Evolutionary conservation across 208 protist genomes (phyloP).

Genomic region (Phytomonas sp.): DNA sequence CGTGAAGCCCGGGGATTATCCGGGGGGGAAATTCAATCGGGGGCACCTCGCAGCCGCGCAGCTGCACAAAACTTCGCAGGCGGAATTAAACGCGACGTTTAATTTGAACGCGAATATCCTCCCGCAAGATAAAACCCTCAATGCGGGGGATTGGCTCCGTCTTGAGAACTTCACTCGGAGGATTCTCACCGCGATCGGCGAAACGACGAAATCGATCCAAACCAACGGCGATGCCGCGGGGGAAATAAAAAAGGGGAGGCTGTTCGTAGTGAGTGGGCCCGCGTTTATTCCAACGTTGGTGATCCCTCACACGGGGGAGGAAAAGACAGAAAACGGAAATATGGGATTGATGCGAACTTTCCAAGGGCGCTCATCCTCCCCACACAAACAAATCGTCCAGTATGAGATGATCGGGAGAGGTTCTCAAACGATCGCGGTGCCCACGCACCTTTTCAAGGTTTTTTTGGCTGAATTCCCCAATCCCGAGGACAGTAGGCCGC

Average conservation of each 20-base stretch:
- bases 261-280: conserved; percentile 48
- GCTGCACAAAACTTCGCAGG: conserved; percentile 55
- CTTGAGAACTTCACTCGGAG: conserved; percentile 59
- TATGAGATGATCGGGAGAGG: conserved; percentile 56
- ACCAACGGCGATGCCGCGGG: conserved; percentile 12
- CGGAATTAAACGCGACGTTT: conserved; percentile 74
- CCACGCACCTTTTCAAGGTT: conserved; percentile 82
- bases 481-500: neutral
- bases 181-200: conserved; percentile 27
- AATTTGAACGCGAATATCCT: conserved; percentile 85
- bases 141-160: conserved; percentile 74
- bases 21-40: conserved; percentile 41
- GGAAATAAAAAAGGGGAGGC: conserved; percentile 8
- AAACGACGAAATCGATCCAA: neutral
- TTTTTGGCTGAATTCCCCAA: conserved; percentile 40
- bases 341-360: neutral
- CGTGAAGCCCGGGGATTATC: conserved; percentile 47
- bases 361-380: neutral
- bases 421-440: conserved; percentile 50
- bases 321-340: neutral
- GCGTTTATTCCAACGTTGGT: conserved; percentile 49
- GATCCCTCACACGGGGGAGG: conserved; percentile 6
- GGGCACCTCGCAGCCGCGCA: conserved; percentile 81
- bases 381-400: conserved; percentile 26
- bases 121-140: conserved; percentile 81